Evolutionary conservation across 306 rosid genomes (phyloP).

Genomic region (Crataegus laevigata): DNA sequence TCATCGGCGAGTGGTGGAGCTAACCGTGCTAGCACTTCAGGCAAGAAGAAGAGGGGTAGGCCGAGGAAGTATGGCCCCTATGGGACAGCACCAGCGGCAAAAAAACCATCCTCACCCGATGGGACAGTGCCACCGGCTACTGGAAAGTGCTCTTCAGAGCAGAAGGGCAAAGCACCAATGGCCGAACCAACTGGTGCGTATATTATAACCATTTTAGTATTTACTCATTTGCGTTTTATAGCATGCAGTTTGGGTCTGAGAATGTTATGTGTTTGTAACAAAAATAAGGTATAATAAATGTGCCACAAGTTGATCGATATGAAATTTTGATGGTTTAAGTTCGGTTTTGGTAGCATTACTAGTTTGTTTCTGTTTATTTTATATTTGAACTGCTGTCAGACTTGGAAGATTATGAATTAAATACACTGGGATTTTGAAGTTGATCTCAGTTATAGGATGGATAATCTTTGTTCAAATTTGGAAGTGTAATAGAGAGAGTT

Average conservation of each 20-base stretch:
- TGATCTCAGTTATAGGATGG: neutral
- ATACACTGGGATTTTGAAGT: neutral
- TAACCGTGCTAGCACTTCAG: conserved; percentile 26
- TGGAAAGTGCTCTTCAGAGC: conserved; percentile 7
- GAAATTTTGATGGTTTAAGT: neutral
- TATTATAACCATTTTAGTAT: conserved; percentile 1
- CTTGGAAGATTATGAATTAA: neutral
- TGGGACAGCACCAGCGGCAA: conserved; percentile 68
- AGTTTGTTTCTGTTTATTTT: conserved; percentile 7
- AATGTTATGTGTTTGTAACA: neutral
- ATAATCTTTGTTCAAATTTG: too few species aligned
- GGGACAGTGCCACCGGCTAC: too few species aligned
- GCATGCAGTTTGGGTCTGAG: neutral
- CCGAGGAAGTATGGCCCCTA: conserved; percentile 85
- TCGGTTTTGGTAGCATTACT: conserved; percentile 4
- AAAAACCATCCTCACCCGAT: conserved; percentile 21
- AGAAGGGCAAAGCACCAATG: conserved; percentile 49
- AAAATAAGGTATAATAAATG: neutral
- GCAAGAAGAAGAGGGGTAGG: conserved; percentile 77
- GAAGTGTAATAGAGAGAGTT: neutral
- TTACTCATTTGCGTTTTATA: neutral
- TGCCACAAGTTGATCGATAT: neutral
- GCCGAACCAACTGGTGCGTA: conserved; percentile 45
- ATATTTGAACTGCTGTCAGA: conserved; percentile 11
- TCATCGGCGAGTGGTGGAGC: conserved; percentile 47